Percentiles rank a stretch among this genome's conserved stretches.
Evolutionary conservation across 441 rosid genomes (phyloP).

Genomic region (Rhodomyrtus psidioides): DNA sequence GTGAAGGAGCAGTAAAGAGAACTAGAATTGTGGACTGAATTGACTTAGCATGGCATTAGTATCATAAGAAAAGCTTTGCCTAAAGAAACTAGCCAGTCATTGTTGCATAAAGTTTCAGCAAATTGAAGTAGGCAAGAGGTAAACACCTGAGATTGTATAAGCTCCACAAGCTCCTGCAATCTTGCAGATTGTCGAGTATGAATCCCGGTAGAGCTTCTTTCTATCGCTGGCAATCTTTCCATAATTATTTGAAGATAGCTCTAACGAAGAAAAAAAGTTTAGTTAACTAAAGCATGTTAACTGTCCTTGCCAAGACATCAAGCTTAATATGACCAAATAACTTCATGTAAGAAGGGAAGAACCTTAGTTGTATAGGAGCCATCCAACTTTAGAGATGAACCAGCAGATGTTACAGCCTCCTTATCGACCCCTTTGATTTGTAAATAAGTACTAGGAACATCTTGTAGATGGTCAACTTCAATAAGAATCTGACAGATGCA

Average conservation of each 20-base stretch:
- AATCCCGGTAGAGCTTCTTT: conserved; percentile 69
- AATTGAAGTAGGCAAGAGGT: not conserved
- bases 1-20: not conserved
- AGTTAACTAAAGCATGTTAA: not conserved
- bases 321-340: not conserved
- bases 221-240: conserved; percentile 67
- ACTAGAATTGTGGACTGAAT: not conserved
- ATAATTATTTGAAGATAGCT: conserved; percentile 90
- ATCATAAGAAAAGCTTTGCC: not conserved
- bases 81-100: not conserved
- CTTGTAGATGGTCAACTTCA: conserved; percentile 95
- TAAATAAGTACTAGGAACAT: conserved; percentile 64
- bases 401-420: conserved; percentile 93
- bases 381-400: conserved; percentile 77
- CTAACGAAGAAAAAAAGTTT: conserved; percentile 18
- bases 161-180: conserved; percentile 88
- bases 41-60: not conserved
- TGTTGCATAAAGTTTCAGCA: not conserved
- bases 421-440: conserved; percentile 97
- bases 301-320: not conserved
- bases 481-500: conserved; percentile 55
- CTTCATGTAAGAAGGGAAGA: conserved; percentile 1
- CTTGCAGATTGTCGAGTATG: conserved; percentile 76
- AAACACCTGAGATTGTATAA: conserved; percentile 86
- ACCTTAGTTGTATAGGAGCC: conserved; percentile 99